These are phyloP conservation scores for Psidium friedrichsthalianum DNA, from an alignment of 345 rosid genomes.

Conservation along the genomic window DNA sequence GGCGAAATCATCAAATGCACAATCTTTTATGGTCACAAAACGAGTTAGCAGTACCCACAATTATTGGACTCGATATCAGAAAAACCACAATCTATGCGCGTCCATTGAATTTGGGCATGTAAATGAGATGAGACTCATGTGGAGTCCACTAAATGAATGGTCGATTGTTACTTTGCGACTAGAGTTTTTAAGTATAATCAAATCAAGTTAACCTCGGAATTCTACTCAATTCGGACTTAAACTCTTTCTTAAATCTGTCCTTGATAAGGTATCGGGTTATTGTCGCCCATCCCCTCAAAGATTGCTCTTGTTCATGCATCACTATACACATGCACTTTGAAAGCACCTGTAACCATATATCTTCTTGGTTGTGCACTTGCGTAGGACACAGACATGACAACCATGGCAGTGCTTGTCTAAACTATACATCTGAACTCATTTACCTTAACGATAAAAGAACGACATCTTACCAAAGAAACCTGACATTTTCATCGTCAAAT, in stretches of 20 bases:
- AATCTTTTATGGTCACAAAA: neutral
- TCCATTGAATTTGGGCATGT: neutral
- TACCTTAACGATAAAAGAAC: neutral
- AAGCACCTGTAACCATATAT: neutral
- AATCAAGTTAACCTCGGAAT: neutral
- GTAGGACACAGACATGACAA: neutral
- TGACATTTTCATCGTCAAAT: neutral
- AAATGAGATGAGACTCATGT: neutral
- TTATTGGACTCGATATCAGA: neutral
- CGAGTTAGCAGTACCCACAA: neutral
- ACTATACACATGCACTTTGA: neutral
- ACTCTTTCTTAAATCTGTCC: neutral
- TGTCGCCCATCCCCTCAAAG: neutral
- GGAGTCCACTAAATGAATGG: neutral
- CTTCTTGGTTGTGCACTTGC: neutral
- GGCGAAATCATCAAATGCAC: neutral
- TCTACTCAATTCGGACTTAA: neutral
- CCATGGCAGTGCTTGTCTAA: neutral
- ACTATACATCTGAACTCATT: neutral
- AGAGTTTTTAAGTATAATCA: neutral
- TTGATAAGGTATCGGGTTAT: neutral
- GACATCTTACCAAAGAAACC: neutral
- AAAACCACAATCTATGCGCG: neutral
- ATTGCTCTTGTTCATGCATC: neutral
- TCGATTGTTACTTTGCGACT: neutral